Percentiles rank a stretch among this genome's conserved stretches.
These are phyloP conservation scores for Mortierella antarctica DNA, from an alignment of 192 early-diverging fungal genomes.

Conservation along the genomic window DNA sequence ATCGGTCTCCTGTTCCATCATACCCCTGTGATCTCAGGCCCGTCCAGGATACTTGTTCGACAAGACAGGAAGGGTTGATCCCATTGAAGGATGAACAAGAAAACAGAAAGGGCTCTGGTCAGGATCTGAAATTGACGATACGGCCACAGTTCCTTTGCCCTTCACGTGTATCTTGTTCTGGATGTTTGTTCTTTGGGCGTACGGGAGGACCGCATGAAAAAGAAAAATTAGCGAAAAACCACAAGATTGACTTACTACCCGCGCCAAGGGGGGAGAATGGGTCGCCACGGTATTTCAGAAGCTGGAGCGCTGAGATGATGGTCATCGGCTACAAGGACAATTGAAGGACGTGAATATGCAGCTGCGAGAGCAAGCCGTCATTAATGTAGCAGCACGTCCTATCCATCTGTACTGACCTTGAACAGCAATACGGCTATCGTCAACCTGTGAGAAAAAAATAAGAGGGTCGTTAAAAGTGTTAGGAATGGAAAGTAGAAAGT, in stretches of 20 bases:
- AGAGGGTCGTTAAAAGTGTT: neutral
- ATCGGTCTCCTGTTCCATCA: conserved; percentile 8
- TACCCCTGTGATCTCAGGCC: conserved; percentile 18
- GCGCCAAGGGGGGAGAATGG: conserved; percentile 50
- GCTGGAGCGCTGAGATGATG: conserved; percentile 57
- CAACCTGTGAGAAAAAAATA: conserved; percentile 25
- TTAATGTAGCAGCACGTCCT: neutral
- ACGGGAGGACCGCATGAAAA: neutral
- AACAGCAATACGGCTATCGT: conserved; percentile 27
- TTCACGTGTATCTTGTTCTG: neutral
- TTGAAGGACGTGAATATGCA: no score
- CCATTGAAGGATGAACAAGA: no score
- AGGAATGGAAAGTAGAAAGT: neutral
- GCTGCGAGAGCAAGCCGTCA: neutral
- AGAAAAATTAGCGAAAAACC: neutral
- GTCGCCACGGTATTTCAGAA: conserved; percentile 61
- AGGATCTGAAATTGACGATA: no score
- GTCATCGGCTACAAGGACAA: conserved; percentile 52
- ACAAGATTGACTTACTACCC: conserved; percentile 15
- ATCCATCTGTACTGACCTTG: conserved; percentile 22
- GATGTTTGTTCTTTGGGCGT: neutral
- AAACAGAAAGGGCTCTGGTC: no score
- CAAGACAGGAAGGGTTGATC: no score
- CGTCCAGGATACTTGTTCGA: conserved; percentile 15
- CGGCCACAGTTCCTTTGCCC: no score